Conservation (phyloP, 177 flowering plant species). For the Tripterygium wilfordii region DNA sequence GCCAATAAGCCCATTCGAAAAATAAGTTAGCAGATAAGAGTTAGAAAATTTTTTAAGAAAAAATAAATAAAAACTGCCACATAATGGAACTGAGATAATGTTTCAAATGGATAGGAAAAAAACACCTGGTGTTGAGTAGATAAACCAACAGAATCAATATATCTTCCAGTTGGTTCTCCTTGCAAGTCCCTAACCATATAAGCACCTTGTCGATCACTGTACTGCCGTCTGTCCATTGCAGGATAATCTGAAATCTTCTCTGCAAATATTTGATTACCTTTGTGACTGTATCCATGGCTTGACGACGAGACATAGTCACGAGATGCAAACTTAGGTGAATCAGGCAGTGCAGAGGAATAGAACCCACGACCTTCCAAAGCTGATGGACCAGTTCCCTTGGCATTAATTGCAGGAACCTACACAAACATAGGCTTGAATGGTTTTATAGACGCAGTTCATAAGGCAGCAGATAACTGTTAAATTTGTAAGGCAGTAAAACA, state of each 20-base stretch:
- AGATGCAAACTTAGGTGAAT: slow-evolving; percentile 57
- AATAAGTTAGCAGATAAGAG: neutral
- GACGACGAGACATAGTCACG: slow-evolving; percentile 61
- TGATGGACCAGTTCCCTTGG: slow-evolving; percentile 47
- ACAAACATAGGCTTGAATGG: neutral
- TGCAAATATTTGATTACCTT: slow-evolving; percentile 45
- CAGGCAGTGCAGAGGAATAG: slow-evolving; percentile 44
- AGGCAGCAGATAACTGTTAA: too few species aligned
- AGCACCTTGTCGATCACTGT: slow-evolving; percentile 57
- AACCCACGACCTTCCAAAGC: slow-evolving; percentile 62
- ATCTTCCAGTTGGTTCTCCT: slow-evolving; percentile 56
- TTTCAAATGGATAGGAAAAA: neutral
- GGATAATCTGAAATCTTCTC: slow-evolving; percentile 69
- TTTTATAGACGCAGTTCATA: neutral
- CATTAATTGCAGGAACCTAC: slow-evolving; percentile 43
- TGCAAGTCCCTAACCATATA: slow-evolving; percentile 61
- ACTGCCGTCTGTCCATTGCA: slow-evolving; percentile 59
- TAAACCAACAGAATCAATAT: slow-evolving; percentile 59
- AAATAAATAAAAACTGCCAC: too few species aligned
- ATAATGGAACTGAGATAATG: too few species aligned
- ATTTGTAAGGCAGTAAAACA: too few species aligned
- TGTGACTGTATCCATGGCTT: slow-evolving; percentile 64
- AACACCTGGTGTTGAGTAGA: slow-evolving; percentile 63
- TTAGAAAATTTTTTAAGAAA: neutral
- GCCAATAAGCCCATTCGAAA: neutral